Conservation (phyloP, 768 basidiomycete genomes). For the Trametopsis cervina region DNA sequence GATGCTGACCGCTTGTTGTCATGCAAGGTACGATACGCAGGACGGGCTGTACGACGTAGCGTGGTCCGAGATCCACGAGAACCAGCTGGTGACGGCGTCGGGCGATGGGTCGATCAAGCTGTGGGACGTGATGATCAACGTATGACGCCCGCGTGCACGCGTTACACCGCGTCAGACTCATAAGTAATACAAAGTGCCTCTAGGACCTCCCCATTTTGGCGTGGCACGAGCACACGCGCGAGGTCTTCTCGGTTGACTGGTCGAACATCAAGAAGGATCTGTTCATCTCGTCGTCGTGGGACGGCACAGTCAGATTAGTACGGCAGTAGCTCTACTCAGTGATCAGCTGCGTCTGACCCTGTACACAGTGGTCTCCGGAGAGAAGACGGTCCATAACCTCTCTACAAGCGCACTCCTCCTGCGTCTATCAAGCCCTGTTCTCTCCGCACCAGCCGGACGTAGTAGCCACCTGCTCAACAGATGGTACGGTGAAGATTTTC, state of each 20-base stretch:
- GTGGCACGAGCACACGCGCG: slow-evolving; percentile 93
- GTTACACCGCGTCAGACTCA: slow-evolving; percentile 20
- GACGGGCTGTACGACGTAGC: slow-evolving; percentile 88
- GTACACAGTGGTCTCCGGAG: slow-evolving; percentile 80
- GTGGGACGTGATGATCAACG: slow-evolving; percentile 87
- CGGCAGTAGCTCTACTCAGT: slow-evolving; percentile 19
- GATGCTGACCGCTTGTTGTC: slow-evolving; percentile 27
- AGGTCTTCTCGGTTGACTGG: slow-evolving; percentile 95
- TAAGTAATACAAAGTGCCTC: slow-evolving; percentile 24
- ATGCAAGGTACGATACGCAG: slow-evolving; percentile 80
- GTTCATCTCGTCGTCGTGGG: slow-evolving; percentile 88
- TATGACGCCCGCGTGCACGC: background rate
- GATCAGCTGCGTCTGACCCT: background rate
- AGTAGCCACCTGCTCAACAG: slow-evolving; percentile 78
- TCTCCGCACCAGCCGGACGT: slow-evolving; percentile 86
- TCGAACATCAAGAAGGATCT: slow-evolving; percentile 86
- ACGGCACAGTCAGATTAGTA: slow-evolving; percentile 84
- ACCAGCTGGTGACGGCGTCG: slow-evolving; percentile 83
- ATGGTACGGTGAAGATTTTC: slow-evolving; percentile 80
- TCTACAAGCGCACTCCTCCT: slow-evolving; percentile 74
- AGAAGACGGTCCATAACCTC: slow-evolving; percentile 73
- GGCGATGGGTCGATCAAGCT: slow-evolving; percentile 88
- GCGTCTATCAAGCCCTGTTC: slow-evolving; percentile 88
- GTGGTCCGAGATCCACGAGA: slow-evolving; percentile 94
- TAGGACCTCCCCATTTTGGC: slow-evolving; percentile 85